A percentile compares a stretch with the other conserved stretches of the same genome.
Evolutionary conservation across 768 basidiomycete genomes (phyloP).

Genomic region (Mrakia frigida): DNA sequence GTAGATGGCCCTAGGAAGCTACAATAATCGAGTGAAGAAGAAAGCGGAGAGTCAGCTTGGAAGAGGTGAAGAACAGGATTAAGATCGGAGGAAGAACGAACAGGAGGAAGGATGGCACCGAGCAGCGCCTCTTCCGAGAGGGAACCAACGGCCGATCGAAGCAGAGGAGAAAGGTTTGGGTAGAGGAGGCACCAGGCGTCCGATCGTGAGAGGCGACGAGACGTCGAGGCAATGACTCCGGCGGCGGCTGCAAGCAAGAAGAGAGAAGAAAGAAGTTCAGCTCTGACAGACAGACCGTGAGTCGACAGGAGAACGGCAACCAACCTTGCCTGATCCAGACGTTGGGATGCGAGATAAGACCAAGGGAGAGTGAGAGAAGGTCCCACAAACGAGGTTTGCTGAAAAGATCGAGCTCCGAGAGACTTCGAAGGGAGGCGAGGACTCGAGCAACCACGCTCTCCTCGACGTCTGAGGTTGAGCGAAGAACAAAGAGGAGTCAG

Average conservation of each 20-base stretch:
- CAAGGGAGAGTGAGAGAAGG: constrained; percentile 76
- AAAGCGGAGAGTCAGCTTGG: not conserved
- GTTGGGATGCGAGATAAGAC: constrained; percentile 92
- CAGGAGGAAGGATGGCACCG: constrained; percentile 68
- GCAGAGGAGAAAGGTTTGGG: constrained; percentile 76
- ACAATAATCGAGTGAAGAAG: not conserved
- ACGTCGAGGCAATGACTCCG: constrained; percentile 80
- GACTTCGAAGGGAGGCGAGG: constrained; percentile 73
- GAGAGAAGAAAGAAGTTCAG: not conserved
- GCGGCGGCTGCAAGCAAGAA: constrained; percentile 58
- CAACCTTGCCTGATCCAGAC: constrained; percentile 86
- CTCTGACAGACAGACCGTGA: not conserved
- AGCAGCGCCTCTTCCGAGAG: constrained; percentile 73
- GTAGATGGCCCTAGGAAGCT: constrained; percentile 67
- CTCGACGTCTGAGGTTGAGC: constrained; percentile 66
- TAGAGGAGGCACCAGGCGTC: constrained; percentile 98
- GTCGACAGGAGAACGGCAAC: constrained; percentile 40
- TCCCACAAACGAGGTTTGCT: constrained; percentile 90
- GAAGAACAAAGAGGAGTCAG: not conserved
- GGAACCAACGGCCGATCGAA: constrained; percentile 72
- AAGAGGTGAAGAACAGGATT: too few species aligned
- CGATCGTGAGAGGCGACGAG: constrained; percentile 70
- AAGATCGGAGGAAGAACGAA: constrained; percentile 46
- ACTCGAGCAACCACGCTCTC: constrained; percentile 91
- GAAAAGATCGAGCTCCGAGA: constrained; percentile 84